Conservation (phyloP, 2,329 filamentous ascomycete species). For the Clonostachys rosea region DNA sequence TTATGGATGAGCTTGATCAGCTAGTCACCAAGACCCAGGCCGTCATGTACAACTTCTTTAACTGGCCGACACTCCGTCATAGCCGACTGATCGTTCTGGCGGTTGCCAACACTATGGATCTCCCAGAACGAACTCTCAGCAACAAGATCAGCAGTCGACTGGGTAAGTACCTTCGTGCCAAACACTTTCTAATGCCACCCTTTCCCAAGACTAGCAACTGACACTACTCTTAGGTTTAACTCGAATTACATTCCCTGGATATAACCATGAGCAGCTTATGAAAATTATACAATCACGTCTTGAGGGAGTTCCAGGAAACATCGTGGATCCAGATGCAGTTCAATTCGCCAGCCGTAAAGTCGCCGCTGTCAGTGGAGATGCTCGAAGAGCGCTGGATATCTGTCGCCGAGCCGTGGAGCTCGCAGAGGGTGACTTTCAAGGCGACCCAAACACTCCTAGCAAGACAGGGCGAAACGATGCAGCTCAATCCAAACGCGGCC, state of each 20-base stretch:
- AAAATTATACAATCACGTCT: conserved; percentile 94
- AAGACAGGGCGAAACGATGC: conserved; percentile 33
- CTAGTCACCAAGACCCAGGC: conserved; percentile 96
- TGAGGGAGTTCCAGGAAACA: conserved; percentile 78
- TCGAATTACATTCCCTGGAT: conserved; percentile 93
- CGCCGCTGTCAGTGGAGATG: conserved; percentile 92
- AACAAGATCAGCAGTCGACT: conserved; percentile 97
- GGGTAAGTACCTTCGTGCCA: conserved; percentile 27
- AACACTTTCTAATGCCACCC: conserved; percentile 4
- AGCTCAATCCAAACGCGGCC: conserved; percentile 23
- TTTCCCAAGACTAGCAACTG: not conserved
- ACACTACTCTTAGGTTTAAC: conserved; percentile 55
- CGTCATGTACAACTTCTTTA: conserved; percentile 99
- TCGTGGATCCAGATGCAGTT: conserved; percentile 89
- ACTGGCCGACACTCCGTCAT: conserved; percentile 91
- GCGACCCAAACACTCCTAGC: conserved; percentile 57
- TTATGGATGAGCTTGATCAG: conserved; percentile 98
- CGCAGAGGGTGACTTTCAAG: conserved; percentile 65
- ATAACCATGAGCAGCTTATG: conserved; percentile 96
- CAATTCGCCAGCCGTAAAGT: conserved; percentile 97
- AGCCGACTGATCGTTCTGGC: conserved; percentile 93
- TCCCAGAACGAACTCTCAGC: conserved; percentile 90
- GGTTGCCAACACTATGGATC: conserved; percentile 98
- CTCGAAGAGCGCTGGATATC: conserved; percentile 87
- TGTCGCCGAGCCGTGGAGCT: conserved; percentile 93